These are phyloP conservation scores for Cercospora janseana DNA, from an alignment of 2,329 filamentous ascomycete genomes.

Conservation along the genomic window DNA sequence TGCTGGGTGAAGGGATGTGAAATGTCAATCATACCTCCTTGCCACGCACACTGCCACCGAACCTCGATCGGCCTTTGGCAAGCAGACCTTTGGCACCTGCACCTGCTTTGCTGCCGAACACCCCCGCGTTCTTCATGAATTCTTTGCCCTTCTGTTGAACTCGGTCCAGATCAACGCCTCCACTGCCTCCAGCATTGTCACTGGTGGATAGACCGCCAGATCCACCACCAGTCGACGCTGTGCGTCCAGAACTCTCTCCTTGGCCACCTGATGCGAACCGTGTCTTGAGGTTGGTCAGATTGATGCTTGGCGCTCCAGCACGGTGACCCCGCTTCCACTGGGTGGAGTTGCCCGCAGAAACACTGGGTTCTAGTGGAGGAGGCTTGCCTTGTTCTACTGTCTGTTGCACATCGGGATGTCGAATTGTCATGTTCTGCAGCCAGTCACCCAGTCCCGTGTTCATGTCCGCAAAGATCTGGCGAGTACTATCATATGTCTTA, in stretches of 20 bases:
- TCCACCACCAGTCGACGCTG: conserved; percentile 8
- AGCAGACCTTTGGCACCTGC: conserved; percentile 88
- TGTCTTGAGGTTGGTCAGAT: conserved; percentile 14
- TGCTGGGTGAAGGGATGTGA: conserved; percentile 23
- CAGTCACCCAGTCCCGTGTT: conserved; percentile 71
- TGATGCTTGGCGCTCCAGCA: conserved; percentile 11
- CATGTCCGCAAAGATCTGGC: conserved; percentile 66
- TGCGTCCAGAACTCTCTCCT: conserved; percentile 13
- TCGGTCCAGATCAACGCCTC: conserved; percentile 30
- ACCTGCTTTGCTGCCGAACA: conserved; percentile 64
- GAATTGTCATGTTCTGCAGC: conserved; percentile 51
- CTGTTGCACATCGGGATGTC: conserved; percentile 53
- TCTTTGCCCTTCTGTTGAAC: conserved; percentile 74
- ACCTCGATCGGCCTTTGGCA: conserved; percentile 73
- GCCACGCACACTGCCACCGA: conserved; percentile 43
- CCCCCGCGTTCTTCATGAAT: conserved; percentile 76
- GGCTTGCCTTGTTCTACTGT: conserved; percentile 24
- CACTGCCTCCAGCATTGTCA: conserved; percentile 17
- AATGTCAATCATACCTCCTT: conserved; percentile 78
- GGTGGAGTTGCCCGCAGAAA: conserved; percentile 13
- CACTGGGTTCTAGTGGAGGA: conserved; percentile 21
- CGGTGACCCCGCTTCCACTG: conserved; percentile 20
- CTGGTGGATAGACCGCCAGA: conserved; percentile 31
- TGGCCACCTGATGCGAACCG: conserved; percentile 17
- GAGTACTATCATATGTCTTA: conserved; percentile 68